Conservation (phyloP, 768 basidiomycete species). For the Pleurotus tuber-regium region DNA sequence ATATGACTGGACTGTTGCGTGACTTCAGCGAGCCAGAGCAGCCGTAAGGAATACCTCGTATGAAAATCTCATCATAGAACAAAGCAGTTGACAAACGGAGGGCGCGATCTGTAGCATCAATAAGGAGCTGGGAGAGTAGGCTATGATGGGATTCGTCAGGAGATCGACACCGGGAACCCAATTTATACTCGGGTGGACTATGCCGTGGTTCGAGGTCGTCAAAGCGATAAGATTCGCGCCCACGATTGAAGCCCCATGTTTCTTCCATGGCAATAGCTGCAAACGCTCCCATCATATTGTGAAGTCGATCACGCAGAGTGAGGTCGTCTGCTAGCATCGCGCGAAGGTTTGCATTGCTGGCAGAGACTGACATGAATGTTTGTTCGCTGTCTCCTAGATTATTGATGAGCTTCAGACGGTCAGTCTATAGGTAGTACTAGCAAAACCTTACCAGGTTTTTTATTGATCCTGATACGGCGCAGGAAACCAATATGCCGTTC, state of each 20-base stretch:
- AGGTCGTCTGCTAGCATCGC: conserved; percentile 14
- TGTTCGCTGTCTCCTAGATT: conserved; percentile 17
- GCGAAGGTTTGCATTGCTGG: conserved; percentile 13
- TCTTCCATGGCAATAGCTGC: conserved; percentile 16
- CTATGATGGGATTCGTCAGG: neutral
- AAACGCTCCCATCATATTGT: conserved; percentile 10
- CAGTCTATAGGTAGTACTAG: neutral
- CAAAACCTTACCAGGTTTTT: conserved; percentile 14
- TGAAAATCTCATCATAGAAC: conserved; percentile 7
- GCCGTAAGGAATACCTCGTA: conserved; percentile 11
- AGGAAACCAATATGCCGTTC: conserved; percentile 26
- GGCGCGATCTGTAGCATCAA: neutral
- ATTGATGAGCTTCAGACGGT: neutral
- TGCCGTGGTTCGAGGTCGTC: conserved; percentile 5
- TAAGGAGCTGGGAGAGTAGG: neutral
- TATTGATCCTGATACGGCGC: conserved; percentile 22
- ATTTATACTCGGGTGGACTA: neutral
- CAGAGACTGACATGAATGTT: conserved; percentile 14
- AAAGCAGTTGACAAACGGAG: neutral
- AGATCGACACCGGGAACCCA: neutral
- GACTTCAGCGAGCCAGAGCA: conserved; percentile 9
- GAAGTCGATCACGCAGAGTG: neutral
- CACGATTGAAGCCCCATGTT: conserved; percentile 13
- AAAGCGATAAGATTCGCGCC: conserved; percentile 10
- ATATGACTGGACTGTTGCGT: conserved; percentile 12